These are phyloP conservation scores for Ogataea dorogensis DNA, from an alignment of 805 yeast genomes.

Conservation along the genomic window DNA sequence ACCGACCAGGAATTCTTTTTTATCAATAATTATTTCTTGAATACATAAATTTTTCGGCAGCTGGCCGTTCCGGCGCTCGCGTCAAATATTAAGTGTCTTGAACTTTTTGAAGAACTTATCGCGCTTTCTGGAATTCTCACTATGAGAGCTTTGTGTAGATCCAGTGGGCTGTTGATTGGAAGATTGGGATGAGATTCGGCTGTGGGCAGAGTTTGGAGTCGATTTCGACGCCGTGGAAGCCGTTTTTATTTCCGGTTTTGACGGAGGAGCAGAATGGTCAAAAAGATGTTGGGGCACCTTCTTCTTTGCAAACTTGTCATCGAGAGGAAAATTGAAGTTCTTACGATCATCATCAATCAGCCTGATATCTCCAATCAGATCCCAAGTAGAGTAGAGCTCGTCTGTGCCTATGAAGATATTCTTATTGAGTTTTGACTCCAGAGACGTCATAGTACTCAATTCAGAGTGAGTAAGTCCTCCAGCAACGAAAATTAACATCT, in stretches of 20 bases:
- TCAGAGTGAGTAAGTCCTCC: slow-evolving; percentile 92
- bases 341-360: slow-evolving; percentile 28
- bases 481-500: slow-evolving; percentile 75
- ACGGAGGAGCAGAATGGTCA: slow-evolving; percentile 20
- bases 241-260: neutral
- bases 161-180: slow-evolving; percentile 3
- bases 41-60: slow-evolving; percentile 4
- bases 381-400: slow-evolving; percentile 51
- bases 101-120: slow-evolving; percentile 26
- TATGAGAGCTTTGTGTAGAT: slow-evolving; percentile 7
- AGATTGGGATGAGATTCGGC: slow-evolving; percentile 9
- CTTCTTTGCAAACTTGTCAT: slow-evolving; percentile 17
- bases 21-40: neutral
- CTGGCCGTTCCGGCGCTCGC: slow-evolving; percentile 1
- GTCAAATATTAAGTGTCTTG: slow-evolving; percentile 23
- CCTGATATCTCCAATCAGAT: slow-evolving; percentile 33
- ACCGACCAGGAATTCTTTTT: neutral
- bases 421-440: slow-evolving; percentile 57
- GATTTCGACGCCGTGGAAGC: slow-evolving; percentile 2
- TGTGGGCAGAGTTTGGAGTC: slow-evolving; percentile 9
- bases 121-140: slow-evolving; percentile 18
- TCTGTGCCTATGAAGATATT: slow-evolving; percentile 84
- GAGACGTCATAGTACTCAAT: slow-evolving; percentile 68
- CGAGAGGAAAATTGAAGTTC: slow-evolving; percentile 27
- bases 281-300: slow-evolving; percentile 23